A percentile compares a stretch with the other conserved stretches of the same genome.
Conservation (phyloP, 2,329 filamentous ascomycete genomes). For the Paecilomyces sp. region DNA sequence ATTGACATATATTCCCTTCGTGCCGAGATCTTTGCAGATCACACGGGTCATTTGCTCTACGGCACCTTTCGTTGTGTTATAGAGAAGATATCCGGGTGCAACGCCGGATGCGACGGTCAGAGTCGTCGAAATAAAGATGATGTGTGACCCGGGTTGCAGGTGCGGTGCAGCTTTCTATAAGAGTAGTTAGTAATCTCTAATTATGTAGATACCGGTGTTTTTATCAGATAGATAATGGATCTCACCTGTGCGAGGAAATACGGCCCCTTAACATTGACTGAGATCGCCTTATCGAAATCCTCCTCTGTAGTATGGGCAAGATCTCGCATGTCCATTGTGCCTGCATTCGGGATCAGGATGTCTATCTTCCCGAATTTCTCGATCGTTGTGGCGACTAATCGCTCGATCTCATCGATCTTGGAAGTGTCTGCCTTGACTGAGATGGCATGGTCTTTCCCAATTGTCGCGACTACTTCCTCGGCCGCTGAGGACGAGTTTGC, state of each 20-base stretch:
- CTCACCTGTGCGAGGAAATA: conserved; percentile 61
- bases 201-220: too few species aligned
- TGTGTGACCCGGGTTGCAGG: conserved; percentile 60
- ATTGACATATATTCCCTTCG: conserved; percentile 24
- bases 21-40: conserved; percentile 63
- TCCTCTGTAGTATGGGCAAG: conserved; percentile 62
- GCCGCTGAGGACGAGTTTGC: conserved; percentile 56
- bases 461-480: conserved; percentile 37
- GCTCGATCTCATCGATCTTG: conserved; percentile 35
- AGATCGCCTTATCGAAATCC: conserved; percentile 65
- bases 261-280: conserved; percentile 61
- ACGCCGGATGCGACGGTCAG: conserved; percentile 61
- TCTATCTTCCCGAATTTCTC: conserved; percentile 18
- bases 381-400: conserved; percentile 27
- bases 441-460: conserved; percentile 4
- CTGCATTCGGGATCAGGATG: conserved; percentile 25
- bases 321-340: conserved; percentile 62
- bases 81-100: conserved; percentile 59
- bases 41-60: conserved; percentile 70
- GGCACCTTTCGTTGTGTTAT: conserved; percentile 69
- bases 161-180: conserved; percentile 58
- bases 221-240: too few species aligned
- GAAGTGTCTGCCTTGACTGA: conserved; percentile 37
- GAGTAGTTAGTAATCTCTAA: too few species aligned
- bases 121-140: conserved; percentile 69